Evolutionary conservation across 805 yeast genomes (phyloP).

Genomic region (Huiozyma sinensis): DNA sequence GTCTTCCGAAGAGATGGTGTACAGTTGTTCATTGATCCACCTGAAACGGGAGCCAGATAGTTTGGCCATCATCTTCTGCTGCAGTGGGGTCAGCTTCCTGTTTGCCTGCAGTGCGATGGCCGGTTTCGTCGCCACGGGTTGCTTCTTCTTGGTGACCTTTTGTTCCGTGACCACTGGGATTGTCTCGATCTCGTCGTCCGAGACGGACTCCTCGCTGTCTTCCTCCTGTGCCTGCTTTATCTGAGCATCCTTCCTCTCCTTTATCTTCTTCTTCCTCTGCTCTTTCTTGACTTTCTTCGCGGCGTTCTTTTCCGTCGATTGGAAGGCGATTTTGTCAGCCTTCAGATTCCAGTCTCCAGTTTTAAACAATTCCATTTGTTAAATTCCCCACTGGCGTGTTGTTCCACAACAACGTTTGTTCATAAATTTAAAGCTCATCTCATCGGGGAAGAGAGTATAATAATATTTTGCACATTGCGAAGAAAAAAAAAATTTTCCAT

Average conservation of each 20-base stretch:
- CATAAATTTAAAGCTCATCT: no score
- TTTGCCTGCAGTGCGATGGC: constrained; percentile 1
- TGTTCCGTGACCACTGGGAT: constrained; percentile 2
- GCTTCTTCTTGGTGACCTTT: constrained; percentile 7
- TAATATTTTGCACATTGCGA: no score
- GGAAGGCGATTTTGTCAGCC: constrained; percentile 40
- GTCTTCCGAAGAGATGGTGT: constrained; percentile 68
- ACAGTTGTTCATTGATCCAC: constrained; percentile 97
- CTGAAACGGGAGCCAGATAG: constrained; percentile 91
- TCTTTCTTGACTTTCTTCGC: constrained; percentile 4
- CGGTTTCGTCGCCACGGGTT: constrained; percentile 9
- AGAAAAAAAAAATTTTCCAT: neutral
- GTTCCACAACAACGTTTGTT: no score
- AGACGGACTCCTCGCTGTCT: neutral
- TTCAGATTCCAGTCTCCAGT: constrained; percentile 78
- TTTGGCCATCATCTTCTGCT: constrained; percentile 91
- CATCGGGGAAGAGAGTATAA: no score
- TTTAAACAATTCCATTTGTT: constrained; percentile 55
- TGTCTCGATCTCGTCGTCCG: constrained; percentile 1
- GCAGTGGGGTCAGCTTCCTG: constrained; percentile 65
- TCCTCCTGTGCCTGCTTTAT: constrained; percentile 11
- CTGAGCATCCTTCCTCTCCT: constrained; percentile 4
- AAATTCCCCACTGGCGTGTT: no score
- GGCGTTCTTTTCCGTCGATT: constrained; percentile 24
- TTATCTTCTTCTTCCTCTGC: constrained; percentile 11